Conservation (phyloP, 2,329 filamentous ascomycete genomes). For the Zasmidium cellare region DNA sequence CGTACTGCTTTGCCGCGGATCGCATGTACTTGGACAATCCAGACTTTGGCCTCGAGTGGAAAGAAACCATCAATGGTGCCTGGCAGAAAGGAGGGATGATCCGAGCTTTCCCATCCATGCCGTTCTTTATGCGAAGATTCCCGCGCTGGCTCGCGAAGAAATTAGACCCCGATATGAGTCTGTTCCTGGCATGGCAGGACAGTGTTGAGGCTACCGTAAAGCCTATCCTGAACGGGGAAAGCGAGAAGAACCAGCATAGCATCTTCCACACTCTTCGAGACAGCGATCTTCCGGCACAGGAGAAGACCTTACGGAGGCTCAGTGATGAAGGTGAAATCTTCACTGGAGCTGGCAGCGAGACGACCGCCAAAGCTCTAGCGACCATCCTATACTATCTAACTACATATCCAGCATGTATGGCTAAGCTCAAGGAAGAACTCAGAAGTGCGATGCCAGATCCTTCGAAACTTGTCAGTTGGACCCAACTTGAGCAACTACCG, state of each 20-base stretch:
- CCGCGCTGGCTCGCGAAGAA: constrained; percentile 1
- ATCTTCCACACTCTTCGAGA: constrained; percentile 21
- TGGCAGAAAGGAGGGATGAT: constrained; percentile 7
- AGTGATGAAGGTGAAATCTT: constrained; percentile 21
- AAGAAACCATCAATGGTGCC: constrained; percentile 1
- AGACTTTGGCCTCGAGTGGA: constrained; percentile 3
- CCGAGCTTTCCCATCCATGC: constrained; percentile 5
- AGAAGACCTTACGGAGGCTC: constrained; percentile 16
- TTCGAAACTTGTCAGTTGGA: background rate
- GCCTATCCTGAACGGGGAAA: background rate
- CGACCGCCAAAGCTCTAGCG: constrained; percentile 16
- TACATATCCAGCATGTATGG: background rate
- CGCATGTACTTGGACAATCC: constrained; percentile 1
- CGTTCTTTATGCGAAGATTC: constrained; percentile 4
- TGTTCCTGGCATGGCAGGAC: constrained; percentile 8
- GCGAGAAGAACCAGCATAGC: background rate
- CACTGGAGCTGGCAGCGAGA: constrained; percentile 20
- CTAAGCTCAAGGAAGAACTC: constrained; percentile 10
- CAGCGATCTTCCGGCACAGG: constrained; percentile 14
- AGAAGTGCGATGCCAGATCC: constrained; percentile 1
- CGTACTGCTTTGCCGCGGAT: constrained; percentile 5
- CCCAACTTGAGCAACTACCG: constrained; percentile 18
- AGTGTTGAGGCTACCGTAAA: constrained; percentile 4
- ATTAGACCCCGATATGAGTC: constrained; percentile 5
- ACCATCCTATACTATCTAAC: constrained; percentile 14